These are phyloP conservation scores for Mycena rosella DNA, from an alignment of 768 basidiomycete genomes.

Conservation along the genomic window DNA sequence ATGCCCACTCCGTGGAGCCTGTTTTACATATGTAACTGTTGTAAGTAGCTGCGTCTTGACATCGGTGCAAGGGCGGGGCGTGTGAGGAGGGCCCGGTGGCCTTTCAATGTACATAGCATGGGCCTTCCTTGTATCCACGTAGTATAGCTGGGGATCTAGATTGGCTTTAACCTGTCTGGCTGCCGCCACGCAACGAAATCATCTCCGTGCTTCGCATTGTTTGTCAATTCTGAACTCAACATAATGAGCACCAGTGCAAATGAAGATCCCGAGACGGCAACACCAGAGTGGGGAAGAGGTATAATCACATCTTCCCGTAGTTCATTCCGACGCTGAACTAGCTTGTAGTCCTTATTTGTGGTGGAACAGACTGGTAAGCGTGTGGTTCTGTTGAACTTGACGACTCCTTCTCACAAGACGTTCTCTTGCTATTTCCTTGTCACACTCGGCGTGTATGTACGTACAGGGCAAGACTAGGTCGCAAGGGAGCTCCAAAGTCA, in stretches of 20 bases:
- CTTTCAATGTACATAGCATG: constrained; percentile 1
- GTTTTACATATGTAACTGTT: constrained; percentile 10
- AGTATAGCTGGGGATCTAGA: not conserved
- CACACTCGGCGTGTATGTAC: constrained; percentile 31
- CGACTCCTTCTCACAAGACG: constrained; percentile 45
- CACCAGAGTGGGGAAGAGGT: constrained; percentile 45
- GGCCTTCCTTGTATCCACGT: constrained; percentile 2
- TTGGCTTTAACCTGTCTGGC: not conserved
- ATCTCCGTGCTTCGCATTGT: constrained; percentile 28
- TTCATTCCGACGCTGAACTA: not conserved
- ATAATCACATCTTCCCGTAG: constrained; percentile 12
- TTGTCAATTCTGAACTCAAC: constrained; percentile 19
- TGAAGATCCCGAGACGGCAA: not conserved
- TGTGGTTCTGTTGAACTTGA: constrained; percentile 30
- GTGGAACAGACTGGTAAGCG: constrained; percentile 89
- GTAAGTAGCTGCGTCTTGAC: too few relatives aligned
- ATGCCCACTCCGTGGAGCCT: too few relatives aligned
- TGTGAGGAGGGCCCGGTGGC: not conserved
- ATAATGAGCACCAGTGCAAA: constrained; percentile 30
- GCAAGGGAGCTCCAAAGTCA: constrained; percentile 71
- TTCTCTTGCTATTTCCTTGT: constrained; percentile 28
- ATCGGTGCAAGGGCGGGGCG: not conserved
- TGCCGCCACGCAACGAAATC: constrained; percentile 1
- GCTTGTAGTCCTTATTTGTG: constrained; percentile 79
- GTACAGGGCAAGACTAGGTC: constrained; percentile 79